Evolutionary conservation across 148 eudicot genomes (phyloP).

Genomic region (Mesembryanthemum crystallinum): DNA sequence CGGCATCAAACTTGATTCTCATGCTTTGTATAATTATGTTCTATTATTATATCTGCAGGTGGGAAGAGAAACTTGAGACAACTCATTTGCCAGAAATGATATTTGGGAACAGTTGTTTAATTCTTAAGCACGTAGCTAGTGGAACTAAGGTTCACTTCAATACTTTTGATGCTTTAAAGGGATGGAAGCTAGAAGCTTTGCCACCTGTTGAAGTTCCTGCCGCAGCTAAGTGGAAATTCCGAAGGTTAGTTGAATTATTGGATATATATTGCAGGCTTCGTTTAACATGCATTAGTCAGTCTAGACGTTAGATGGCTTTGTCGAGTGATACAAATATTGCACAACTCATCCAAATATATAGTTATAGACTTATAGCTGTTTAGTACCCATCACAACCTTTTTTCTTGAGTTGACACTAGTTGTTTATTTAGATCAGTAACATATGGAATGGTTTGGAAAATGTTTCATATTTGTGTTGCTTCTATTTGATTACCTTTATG

Average conservation of each 20-base stretch:
- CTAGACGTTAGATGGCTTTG: not conserved
- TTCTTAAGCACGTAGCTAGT: conserved; percentile 64
- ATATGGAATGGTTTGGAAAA: not conserved
- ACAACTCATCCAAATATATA: not conserved
- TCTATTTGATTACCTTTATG: not conserved
- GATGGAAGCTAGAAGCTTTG: conserved; percentile 82
- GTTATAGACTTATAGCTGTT: not conserved
- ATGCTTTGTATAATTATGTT: not conserved
- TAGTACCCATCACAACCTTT: not conserved
- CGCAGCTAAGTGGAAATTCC: conserved; percentile 89
- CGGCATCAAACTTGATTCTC: not conserved
- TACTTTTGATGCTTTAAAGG: conserved; percentile 83
- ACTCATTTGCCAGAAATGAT: conserved; percentile 94
- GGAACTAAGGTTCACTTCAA: conserved; percentile 72
- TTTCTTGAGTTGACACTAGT: not conserved
- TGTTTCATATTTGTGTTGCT: not conserved
- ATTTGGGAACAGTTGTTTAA: conserved; percentile 75
- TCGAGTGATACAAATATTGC: not conserved
- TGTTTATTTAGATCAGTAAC: not conserved
- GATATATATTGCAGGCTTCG: not conserved
- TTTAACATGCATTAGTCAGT: not conserved
- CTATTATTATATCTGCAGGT: conserved; percentile 37
- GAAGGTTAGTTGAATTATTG: conserved; percentile 47
- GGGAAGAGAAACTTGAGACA: conserved; percentile 92
- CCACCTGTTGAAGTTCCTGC: conserved; percentile 98